Evolutionary conservation across 345 rosid genomes (phyloP).

Genomic region (Populus deltoides): DNA sequence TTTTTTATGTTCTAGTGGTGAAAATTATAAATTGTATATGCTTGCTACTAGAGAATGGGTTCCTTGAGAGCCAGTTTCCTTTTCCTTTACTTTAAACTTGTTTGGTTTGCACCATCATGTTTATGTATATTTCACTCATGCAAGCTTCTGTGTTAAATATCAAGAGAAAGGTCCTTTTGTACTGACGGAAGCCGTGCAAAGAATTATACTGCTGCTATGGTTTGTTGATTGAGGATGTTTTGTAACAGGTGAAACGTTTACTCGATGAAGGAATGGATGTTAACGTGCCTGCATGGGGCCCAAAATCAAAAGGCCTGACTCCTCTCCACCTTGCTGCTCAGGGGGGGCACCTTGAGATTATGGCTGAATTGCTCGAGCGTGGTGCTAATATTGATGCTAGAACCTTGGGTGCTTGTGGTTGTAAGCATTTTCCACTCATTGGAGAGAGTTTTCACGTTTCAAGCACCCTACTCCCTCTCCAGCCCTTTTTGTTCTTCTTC

Average conservation of each 20-base stretch:
- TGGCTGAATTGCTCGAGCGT: constrained; percentile 88
- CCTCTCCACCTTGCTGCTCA: constrained; percentile 98
- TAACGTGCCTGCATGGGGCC: constrained; percentile 81
- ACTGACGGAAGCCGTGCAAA: neutral
- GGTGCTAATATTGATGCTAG: constrained; percentile 96
- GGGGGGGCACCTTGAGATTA: constrained; percentile 86
- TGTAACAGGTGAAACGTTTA: constrained; percentile 58
- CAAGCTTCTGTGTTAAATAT: neutral
- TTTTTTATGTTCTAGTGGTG: neutral
- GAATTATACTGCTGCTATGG: neutral
- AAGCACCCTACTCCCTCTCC: neutral
- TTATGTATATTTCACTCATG: neutral
- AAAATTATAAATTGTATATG: neutral
- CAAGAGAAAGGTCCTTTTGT: neutral
- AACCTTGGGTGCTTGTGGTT: constrained; percentile 90
- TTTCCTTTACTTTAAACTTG: neutral
- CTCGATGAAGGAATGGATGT: constrained; percentile 84
- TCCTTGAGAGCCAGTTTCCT: neutral
- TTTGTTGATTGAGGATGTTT: constrained; percentile 7
- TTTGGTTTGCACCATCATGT: neutral
- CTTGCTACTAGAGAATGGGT: neutral
- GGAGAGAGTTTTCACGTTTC: neutral
- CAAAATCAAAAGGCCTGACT: constrained; percentile 79
- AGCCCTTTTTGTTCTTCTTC: neutral
- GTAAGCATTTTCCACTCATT: constrained; percentile 33